Evolutionary conservation across 2,329 filamentous ascomycete species (phyloP).

Genomic region (Zopfia rhizophila): DNA sequence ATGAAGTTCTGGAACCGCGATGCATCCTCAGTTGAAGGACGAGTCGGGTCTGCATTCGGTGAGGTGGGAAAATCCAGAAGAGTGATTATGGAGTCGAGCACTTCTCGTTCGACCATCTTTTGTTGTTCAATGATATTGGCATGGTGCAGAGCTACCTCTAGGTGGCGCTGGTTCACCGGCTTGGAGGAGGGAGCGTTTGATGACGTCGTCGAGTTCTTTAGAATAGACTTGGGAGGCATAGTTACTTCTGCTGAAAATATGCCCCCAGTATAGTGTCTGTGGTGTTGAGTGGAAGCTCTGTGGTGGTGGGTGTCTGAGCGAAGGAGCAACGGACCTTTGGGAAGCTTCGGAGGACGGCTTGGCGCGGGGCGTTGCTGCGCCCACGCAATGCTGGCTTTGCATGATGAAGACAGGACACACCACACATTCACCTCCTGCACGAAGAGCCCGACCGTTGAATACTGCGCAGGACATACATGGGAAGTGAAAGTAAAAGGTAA

Average conservation of each 20-base stretch:
- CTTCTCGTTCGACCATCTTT: conserved; percentile 79
- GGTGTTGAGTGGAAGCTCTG: conserved; percentile 1
- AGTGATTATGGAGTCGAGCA: conserved; percentile 76
- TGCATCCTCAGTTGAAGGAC: conserved; percentile 68
- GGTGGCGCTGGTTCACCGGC: conserved; percentile 53
- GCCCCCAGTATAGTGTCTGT: neutral
- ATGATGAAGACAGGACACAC: conserved; percentile 22
- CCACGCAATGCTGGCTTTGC: conserved; percentile 21
- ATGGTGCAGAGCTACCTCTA: conserved; percentile 81
- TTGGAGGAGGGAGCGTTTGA: conserved; percentile 33
- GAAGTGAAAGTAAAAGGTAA: conserved; percentile 15
- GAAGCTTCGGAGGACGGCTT: conserved; percentile 3
- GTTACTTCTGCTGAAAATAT: conserved; percentile 1
- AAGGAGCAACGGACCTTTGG: no score
- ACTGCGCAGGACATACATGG: conserved; percentile 12
- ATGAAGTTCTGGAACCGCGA: conserved; percentile 73
- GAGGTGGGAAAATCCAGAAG: conserved; percentile 72
- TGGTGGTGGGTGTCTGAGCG: neutral
- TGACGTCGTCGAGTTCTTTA: conserved; percentile 52
- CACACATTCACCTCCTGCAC: neutral
- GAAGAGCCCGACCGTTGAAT: conserved; percentile 1
- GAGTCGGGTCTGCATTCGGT: conserved; percentile 61
- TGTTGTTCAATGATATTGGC: conserved; percentile 83
- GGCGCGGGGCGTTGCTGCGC: conserved; percentile 18
- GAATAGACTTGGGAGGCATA: conserved; percentile 58